Base-by-base conservation (phyloP, 495 filamentous ascomycete species). In the Penicillium mononematosum region DNA sequence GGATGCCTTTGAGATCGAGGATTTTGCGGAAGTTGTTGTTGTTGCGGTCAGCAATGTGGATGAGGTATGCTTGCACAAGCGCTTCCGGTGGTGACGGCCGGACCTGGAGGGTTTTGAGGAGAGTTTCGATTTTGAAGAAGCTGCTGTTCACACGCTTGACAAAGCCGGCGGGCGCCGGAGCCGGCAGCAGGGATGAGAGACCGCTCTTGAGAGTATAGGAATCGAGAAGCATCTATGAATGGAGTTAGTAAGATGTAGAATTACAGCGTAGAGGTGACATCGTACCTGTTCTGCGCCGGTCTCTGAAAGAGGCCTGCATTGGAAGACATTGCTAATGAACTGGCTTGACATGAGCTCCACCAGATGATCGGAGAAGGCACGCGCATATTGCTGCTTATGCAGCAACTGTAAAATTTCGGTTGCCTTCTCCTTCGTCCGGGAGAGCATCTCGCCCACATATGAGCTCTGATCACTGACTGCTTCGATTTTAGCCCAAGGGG, bases 21-120 rank as follows among this genome's bases (percentile, higher is more conserved):
- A 98, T 89, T 73, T 96, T 96, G 60, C 88, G 85, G 84, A 98
- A 98, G 77, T 98, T 98, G 58, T 87, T 83, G 69, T 97, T 90
- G 70, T 87, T 92, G 47, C 84, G 83, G 76, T 96, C 92, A 63
- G 86, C 90, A 60, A 98, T 92, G 74, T 96, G 90, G 68, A 95
- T 90, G 32, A 98, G 85, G 72, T 98, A 98, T 45, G 93, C 95
- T 75, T 97, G 94, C 3, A 98, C 91, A 29, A 98, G 86, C 5
- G 90, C 94, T 75, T 98, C 94, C 2, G 92, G 85, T 1, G 94
- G 95, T 11, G 85, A 88, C 22, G 92, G 86, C 16, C 91, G 90
- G 20, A 98, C 95, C 75, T 98, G 94, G 8, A 98, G 84, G 1
- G 94, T 98, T 70, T 98, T 98, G 62, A 98, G 88, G 41, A 98